Evolutionary conservation across 768 basidiomycete genomes (phyloP).

Genomic region (Leccinum disarticulatum): DNA sequence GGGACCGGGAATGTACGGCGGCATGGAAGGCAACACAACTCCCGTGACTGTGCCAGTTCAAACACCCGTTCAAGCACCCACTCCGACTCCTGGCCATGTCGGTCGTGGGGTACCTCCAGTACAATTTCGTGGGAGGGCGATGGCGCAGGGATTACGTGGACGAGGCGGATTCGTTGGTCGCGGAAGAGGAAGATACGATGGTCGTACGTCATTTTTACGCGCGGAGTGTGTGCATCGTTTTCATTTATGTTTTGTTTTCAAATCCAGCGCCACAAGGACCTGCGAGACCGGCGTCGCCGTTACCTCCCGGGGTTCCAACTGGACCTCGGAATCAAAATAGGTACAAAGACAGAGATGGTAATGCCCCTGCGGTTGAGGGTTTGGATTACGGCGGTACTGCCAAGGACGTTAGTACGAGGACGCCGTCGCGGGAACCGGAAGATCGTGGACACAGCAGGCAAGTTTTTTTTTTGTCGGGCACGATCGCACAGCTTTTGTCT

Average conservation of each 20-base stretch:
- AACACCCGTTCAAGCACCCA: constrained; percentile 32
- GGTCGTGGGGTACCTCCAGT: constrained; percentile 38
- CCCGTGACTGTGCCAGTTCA: constrained; percentile 45
- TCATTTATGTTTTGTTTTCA: constrained; percentile 4
- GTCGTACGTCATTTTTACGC: constrained; percentile 35
- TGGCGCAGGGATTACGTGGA: constrained; percentile 44
- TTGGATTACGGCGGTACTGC: constrained; percentile 76
- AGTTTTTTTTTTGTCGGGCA: constrained; percentile 17
- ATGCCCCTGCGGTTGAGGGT: constrained; percentile 85
- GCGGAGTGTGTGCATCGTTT: background rate
- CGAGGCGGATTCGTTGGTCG: constrained; percentile 42
- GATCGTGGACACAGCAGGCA: constrained; percentile 62
- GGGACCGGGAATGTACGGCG: constrained; percentile 68
- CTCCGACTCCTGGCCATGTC: constrained; percentile 30
- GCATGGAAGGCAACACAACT: constrained; percentile 55
- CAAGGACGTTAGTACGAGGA: constrained; percentile 46
- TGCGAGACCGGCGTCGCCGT: constrained; percentile 77
- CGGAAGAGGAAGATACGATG: constrained; percentile 39
- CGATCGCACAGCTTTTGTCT: background rate
- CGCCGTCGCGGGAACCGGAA: constrained; percentile 66
- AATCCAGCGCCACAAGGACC: constrained; percentile 47
- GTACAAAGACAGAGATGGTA: constrained; percentile 86
- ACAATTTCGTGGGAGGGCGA: constrained; percentile 44
- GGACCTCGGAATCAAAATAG: constrained; percentile 87
- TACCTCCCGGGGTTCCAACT: constrained; percentile 85